These are phyloP conservation scores for Vitis hybrid DNA, from an alignment of 177 flowering plant species.

Conservation along the genomic window DNA sequence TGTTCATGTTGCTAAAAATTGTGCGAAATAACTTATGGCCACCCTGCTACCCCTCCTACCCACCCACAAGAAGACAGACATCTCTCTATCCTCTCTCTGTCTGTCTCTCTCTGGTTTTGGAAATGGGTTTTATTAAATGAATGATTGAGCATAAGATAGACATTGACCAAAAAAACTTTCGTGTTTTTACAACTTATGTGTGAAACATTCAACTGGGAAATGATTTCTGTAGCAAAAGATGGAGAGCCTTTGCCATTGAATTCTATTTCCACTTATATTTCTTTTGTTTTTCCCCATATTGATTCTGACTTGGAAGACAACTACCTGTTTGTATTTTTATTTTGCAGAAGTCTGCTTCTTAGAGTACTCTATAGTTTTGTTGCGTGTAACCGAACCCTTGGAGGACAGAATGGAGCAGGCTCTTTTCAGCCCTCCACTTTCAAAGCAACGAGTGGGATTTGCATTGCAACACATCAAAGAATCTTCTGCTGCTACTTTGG, in stretches of 20 bases:
- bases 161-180: no score
- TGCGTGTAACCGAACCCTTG: conserved; percentile 72
- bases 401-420: conserved; percentile 99
- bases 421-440: conserved; percentile 87
- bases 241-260: background rate
- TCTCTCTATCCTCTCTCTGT: no score
- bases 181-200: background rate
- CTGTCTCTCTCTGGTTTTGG: no score
- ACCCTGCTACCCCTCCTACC: no score
- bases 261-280: background rate
- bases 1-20: no score
- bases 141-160: no score
- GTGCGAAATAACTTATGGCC: no score
- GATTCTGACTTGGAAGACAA: background rate
- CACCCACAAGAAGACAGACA: no score
- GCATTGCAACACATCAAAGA: conserved; percentile 71
- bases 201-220: background rate
- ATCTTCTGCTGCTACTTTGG: conserved; percentile 75
- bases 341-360: conserved; percentile 61
- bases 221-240: background rate
- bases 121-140: no score
- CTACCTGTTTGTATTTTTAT: conserved; percentile 1
- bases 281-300: background rate
- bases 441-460: conserved; percentile 93
- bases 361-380: conserved; percentile 62